Evolutionary conservation across 2,329 filamentous ascomycete genomes (phyloP).

Genomic region (Incumbomyces delicatus): DNA sequence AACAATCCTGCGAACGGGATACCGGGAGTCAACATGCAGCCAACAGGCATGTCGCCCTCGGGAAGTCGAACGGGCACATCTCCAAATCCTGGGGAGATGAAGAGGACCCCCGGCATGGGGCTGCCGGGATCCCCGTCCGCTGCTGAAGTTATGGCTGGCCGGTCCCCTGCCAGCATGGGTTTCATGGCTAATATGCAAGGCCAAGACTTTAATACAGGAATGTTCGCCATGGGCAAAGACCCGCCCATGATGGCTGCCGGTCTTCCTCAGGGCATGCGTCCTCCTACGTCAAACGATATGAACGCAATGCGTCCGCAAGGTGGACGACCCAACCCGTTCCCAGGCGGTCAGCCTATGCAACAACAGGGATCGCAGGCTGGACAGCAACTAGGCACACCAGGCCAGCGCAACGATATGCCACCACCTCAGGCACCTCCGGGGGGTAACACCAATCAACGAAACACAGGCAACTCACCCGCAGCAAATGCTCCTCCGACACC

Average conservation of each 20-base stretch:
- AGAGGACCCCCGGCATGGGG: conserved; percentile 53
- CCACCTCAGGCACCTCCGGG: conserved; percentile 38
- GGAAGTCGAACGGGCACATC: conserved; percentile 49
- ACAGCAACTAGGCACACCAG: conserved; percentile 46
- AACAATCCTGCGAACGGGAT: conserved; percentile 43
- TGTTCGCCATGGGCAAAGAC: conserved; percentile 37
- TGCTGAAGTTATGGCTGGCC: conserved; percentile 47
- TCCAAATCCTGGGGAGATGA: conserved; percentile 54
- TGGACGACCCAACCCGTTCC: conserved; percentile 30
- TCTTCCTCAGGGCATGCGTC: conserved; percentile 47
- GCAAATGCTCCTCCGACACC: conserved; percentile 50
- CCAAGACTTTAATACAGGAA: conserved; percentile 26
- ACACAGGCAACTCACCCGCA: conserved; percentile 35
- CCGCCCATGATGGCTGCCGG: conserved; percentile 28
- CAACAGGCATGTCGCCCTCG: conserved; percentile 47
- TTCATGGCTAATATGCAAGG: conserved; percentile 44
- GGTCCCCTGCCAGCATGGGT: conserved; percentile 51
- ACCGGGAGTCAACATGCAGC: conserved; percentile 34
- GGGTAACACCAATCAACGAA: conserved; percentile 30
- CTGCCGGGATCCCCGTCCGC: conserved; percentile 49
- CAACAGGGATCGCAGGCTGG: conserved; percentile 34
- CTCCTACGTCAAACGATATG: conserved; percentile 42
- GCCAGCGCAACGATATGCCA: conserved; percentile 46
- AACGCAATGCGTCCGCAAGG: conserved; percentile 26
- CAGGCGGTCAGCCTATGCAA: conserved; percentile 38